These are phyloP conservation scores for Yamadazyma olivae DNA, from an alignment of 805 yeast species.

Conservation along the genomic window DNA sequence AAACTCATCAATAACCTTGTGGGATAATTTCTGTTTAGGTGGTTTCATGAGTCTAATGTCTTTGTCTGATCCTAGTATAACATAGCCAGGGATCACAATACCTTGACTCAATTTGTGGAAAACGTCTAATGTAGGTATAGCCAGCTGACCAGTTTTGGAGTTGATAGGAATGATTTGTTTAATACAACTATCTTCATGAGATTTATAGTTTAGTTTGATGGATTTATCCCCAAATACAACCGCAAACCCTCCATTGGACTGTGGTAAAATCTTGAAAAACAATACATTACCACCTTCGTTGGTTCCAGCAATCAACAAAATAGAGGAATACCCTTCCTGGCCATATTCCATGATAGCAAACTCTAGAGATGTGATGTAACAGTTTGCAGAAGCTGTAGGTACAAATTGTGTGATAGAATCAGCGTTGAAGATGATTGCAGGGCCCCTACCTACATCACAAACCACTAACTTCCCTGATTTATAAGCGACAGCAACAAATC, in stretches of 20 bases:
- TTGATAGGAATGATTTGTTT: conserved; percentile 57
- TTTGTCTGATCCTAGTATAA: conserved; percentile 51
- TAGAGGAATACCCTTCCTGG: conserved; percentile 68
- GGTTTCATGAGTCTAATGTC: conserved; percentile 64
- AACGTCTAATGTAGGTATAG: conserved; percentile 57
- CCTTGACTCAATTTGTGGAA: conserved; percentile 64
- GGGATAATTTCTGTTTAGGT: conserved; percentile 61
- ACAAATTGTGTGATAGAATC: conserved; percentile 24
- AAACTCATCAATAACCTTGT: conserved; percentile 53
- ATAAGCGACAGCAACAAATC: conserved; percentile 82
- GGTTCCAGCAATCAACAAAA: conserved; percentile 74
- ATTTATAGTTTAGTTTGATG: conserved; percentile 32
- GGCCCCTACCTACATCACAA: conserved; percentile 71
- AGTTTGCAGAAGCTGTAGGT: conserved; percentile 27
- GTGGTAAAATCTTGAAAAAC: conserved; percentile 64
- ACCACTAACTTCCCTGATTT: conserved; percentile 71
- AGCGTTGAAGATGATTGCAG: conserved; percentile 57
- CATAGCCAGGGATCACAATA: conserved; percentile 55
- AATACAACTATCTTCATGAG: conserved; percentile 51
- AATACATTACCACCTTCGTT: conserved; percentile 64
- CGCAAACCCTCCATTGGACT: conserved; percentile 54
- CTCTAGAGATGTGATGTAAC: conserved; percentile 57
- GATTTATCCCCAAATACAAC: conserved; percentile 49
- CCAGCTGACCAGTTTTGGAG: conserved; percentile 54
- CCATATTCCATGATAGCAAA: conserved; percentile 71